These are phyloP conservation scores for Salix viminalis DNA, from an alignment of 345 rosid genomes.

Conservation along the genomic window DNA sequence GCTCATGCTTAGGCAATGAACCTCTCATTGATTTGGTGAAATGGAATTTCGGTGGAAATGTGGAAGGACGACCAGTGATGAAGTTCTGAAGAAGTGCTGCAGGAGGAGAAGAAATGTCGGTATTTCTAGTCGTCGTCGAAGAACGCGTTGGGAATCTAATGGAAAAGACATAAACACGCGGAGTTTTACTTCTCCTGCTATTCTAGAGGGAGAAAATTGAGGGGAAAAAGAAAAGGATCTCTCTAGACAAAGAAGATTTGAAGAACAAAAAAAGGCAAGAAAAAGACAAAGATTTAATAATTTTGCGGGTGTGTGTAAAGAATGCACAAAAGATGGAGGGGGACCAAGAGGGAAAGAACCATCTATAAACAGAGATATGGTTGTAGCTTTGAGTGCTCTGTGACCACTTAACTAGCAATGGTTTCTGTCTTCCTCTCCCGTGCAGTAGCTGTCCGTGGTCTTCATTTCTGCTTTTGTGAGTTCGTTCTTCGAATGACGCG, in stretches of 20 bases:
- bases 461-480: neutral
- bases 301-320: neutral
- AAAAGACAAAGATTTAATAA: conserved; percentile 12
- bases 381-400: neutral
- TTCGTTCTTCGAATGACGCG: neutral
- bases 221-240: neutral
- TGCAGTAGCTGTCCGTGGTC: neutral
- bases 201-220: neutral
- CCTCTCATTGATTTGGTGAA: conserved; percentile 38
- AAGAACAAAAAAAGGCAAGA: neutral
- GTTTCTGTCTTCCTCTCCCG: neutral
- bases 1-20: conserved; percentile 44
- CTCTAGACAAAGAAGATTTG: neutral
- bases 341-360: neutral
- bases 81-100: neutral
- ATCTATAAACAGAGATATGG: neutral
- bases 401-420: conserved; percentile 7
- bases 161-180: conserved; percentile 24
- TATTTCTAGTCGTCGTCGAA: neutral
- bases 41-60: neutral
- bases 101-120: conserved; percentile 16
- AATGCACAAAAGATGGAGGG: neutral
- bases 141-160: conserved; percentile 31
- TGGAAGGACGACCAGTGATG: neutral
- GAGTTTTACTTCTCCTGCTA: neutral